Percentiles rank a stretch among this genome's conserved stretches.
Evolutionary conservation across 306 rosid genomes (phyloP).

Genomic region (Hippophae rhamnoides): DNA sequence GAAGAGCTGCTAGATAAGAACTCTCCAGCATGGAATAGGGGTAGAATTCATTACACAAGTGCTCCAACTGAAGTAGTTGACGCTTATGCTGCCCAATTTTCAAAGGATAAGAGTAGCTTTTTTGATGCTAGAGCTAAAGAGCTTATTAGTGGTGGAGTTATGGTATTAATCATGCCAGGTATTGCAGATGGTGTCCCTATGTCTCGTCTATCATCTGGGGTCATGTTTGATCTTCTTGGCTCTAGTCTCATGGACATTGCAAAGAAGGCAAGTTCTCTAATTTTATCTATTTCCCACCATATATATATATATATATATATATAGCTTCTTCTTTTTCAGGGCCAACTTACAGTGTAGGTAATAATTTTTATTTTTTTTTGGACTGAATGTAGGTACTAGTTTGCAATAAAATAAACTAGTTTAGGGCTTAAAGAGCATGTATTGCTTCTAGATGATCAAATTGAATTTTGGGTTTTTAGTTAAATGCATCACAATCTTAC

Average conservation of each 20-base stretch:
- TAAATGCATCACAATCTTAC: too few species aligned
- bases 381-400: too few species aligned
- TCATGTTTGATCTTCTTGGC: constrained; percentile 21
- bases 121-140: constrained; percentile 38
- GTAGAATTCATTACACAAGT: constrained; percentile 8
- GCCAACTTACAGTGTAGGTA: background rate
- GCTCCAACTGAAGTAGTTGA: constrained; percentile 21
- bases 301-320: too few species aligned
- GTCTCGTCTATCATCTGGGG: constrained; percentile 12
- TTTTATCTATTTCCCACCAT: background rate
- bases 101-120: constrained; percentile 16
- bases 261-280: constrained; percentile 24
- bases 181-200: constrained; percentile 17
- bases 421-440: too few species aligned
- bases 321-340: background rate
- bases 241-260: constrained; percentile 34
- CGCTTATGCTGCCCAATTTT: constrained; percentile 29
- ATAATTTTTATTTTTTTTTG: too few species aligned
- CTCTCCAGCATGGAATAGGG: constrained; percentile 17
- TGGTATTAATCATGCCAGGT: constrained; percentile 30
- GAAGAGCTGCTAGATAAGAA: constrained; percentile 8
- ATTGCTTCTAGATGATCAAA: too few species aligned
- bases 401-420: too few species aligned
- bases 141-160: constrained; percentile 36
- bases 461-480: too few species aligned